Evolutionary conservation across 139 green algal genomes (phyloP).

Genomic region (Astrephomene gubernaculifera): DNA sequence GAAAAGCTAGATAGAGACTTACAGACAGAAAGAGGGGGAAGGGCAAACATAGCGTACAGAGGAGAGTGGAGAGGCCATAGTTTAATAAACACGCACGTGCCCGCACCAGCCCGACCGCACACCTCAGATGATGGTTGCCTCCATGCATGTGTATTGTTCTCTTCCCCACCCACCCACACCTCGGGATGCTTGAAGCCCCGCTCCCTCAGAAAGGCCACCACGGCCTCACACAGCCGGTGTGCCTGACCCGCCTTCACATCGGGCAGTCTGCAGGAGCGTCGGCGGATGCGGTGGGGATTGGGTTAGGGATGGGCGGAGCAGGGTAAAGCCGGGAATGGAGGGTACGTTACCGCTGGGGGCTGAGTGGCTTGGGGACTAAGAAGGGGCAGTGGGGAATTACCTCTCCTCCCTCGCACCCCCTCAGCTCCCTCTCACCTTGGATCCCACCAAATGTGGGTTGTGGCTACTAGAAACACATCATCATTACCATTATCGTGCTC

Average conservation of each 20-base stretch:
- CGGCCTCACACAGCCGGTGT: constrained; percentile 7
- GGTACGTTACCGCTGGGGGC: too few relatives aligned
- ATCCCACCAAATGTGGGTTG: constrained; percentile 13
- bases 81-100: too few relatives aligned
- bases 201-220: background rate
- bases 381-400: too few relatives aligned
- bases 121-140: background rate
- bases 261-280: constrained; percentile 6
- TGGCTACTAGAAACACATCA: background rate
- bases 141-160: background rate
- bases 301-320: background rate
- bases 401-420: background rate
- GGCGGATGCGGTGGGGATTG: too few relatives aligned
- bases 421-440: constrained; percentile 8
- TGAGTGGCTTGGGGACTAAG: too few relatives aligned
- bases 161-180: background rate
- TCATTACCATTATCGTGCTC: too few relatives aligned
- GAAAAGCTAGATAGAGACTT: background rate
- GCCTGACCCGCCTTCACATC: constrained; percentile 25
- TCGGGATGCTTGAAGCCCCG: background rate
- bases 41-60: background rate
- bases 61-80: too few relatives aligned
- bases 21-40: background rate
- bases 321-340: background rate
- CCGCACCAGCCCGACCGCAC: background rate